Evolutionary conservation across 2,329 filamentous ascomycete genomes (phyloP), one percentile per base, ranked within the genome.

Genomic region (Neopestalotiopsis sp.): DNA sequence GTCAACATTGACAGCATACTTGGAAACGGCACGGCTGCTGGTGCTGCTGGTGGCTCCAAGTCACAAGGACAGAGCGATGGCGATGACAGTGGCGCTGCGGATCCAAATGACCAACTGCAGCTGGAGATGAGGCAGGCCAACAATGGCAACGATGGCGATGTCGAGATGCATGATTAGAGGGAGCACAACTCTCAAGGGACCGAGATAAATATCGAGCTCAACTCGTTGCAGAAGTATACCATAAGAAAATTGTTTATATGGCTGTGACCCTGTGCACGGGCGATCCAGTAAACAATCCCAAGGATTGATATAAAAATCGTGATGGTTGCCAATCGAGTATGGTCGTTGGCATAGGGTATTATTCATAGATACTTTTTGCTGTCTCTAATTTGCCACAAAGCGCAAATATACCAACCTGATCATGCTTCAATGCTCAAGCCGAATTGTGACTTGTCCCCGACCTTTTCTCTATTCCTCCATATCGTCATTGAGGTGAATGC

Each of bases 381-480:
- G 34, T 38, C 38, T 38, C 34, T 40, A 63, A 34, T 42, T n/a
- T 63, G 20, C 61, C 28, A 17, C 57, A 30, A 34, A 13, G 49
- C 32, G 30, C 61, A 38, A 24, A 14, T 17, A 53, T 53, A 53
- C 20, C 45, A 53, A n/a, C 14, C 17, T 20, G n/a, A 53, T n/a
- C 45, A 14, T 53, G 45, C 45, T 9, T n/a, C 9, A n/a, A 20
- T 9, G 45, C 5, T n/a, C 1, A 7, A 24, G 45, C 45, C 45
- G 9, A 20, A 53, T n/a, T 34, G 13, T 14, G 14, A 14, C 6
- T 4, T 34, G 57, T 7, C 24, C 24, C 6, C 30, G 57, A 34
- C 30, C 14, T 24, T 28, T 58, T 58, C 56, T 42, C 76, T 80
- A 91, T 76, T 91, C 88, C 80, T 91, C 88, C 89, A 91, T 91